Conservation (phyloP, 179 eudicot species). For the Sideroxylon spinosum region DNA sequence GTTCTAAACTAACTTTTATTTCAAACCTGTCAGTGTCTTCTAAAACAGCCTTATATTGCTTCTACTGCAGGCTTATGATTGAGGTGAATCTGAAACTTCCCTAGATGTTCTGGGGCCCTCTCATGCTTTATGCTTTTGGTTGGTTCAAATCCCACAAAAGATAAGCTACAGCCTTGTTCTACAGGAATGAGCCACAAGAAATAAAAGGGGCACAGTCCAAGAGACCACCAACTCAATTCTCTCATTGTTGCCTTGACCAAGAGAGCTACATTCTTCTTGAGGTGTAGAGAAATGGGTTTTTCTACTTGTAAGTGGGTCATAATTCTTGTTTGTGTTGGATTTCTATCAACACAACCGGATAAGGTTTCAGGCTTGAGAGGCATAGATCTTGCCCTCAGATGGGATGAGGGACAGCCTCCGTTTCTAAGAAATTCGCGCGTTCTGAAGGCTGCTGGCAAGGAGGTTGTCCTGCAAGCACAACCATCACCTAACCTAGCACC, state of each 20-base stretch:
- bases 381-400: conserved; percentile 42
- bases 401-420: conserved; percentile 16
- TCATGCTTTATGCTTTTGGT: conserved; percentile 53
- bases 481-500: conserved; percentile 32
- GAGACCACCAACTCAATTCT: conserved; percentile 22
- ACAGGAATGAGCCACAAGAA: conserved; percentile 40
- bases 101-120: conserved; percentile 48
- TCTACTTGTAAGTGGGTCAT: conserved; percentile 36
- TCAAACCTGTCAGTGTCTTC: conserved; percentile 74
- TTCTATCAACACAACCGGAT: conserved; percentile 44
- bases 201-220: conserved; percentile 32
- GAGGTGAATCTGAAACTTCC: conserved; percentile 71
- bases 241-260: conserved; percentile 21
- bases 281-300: conserved; percentile 31
- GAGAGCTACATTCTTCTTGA: conserved; percentile 13
- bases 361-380: conserved; percentile 47
- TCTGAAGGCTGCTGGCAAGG: conserved; percentile 32
- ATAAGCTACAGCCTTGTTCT: conserved; percentile 36
- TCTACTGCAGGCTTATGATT: conserved; percentile 54
- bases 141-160: conserved; percentile 38
- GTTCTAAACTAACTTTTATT: conserved; percentile 53
- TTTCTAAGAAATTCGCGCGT: conserved; percentile 26
- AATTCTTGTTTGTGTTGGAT: conserved; percentile 49
- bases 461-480: conserved; percentile 35
- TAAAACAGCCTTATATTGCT: conserved; percentile 78